Base-by-base conservation (phyloP, 148 eudicot genomes). In the Linanthus parryae region DNA sequence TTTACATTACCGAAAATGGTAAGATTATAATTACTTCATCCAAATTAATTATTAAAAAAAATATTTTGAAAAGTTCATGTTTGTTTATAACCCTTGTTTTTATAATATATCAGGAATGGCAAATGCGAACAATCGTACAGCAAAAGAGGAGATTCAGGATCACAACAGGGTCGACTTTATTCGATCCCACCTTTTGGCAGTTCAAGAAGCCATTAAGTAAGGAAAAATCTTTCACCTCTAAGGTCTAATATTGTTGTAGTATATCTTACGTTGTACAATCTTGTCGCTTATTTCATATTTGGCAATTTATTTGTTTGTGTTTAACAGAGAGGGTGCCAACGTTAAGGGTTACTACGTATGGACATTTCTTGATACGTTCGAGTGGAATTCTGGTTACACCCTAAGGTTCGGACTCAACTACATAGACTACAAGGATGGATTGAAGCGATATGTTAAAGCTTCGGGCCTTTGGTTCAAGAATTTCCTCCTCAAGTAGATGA, bases 81-180 rank as follows among this genome's bases (percentile, higher is more conserved):
- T 16, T 41, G 20, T 16, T 4, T 5, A 41, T n/a, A 16, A 0
- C 20, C 20, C 2, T n/a, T 18, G 17, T 41, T 2, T 41, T 18
- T 20, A 16, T n/a, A n/a, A n/a, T n/a, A n/a, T n/a, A n/a, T n/a
- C n/a, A 65, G 69, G 69, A 3, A 57, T 65, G 46, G 65, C 48
- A 2, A 65, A 67, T 14, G 26, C 28, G 1, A 47, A 67, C 24
- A 67, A 58, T 29, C 13, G n/a, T 1, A 59, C 64, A 17, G 20
- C 19, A 0, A 26, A 26, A 2, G 48, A 59, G 33, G 55, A 55
- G 6, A 22, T 59, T 16, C 45, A 54, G 7, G 71, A 67, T 34
- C 27, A 14, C 11, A 34, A 46, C 10, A 59, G 71, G 30, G 16
- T 67, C 12, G 16, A 46, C 16, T 67, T 59, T 35, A 45, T 44